Conservation (phyloP, 441 rosid genomes). For the Gossypium davidsonii region DNA sequence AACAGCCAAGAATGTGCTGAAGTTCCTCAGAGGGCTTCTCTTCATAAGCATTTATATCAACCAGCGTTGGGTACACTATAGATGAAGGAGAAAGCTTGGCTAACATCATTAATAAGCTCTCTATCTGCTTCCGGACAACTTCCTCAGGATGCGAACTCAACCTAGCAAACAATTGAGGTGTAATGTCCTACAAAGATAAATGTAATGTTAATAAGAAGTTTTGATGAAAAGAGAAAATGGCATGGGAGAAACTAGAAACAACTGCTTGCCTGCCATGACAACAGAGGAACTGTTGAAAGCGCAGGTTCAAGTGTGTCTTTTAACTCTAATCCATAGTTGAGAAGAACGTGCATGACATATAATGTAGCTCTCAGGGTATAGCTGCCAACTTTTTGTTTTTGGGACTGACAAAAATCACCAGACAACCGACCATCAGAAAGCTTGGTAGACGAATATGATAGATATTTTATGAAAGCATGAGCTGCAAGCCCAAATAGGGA, state of each 20-base stretch:
- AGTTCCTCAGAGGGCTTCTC: slow-evolving; percentile 82
- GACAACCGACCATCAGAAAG: slow-evolving; percentile 40
- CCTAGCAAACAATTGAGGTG: slow-evolving; percentile 92
- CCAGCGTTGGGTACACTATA: slow-evolving; percentile 84
- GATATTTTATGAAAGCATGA: slow-evolving; percentile 72
- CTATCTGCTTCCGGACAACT: slow-evolving; percentile 80
- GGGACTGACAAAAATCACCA: slow-evolving; percentile 50
- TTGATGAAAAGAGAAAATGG: slow-evolving; percentile 20
- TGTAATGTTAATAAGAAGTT: slow-evolving; percentile 5
- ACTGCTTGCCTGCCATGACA: slow-evolving; percentile 86
- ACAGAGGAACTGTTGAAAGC: slow-evolving; percentile 77
- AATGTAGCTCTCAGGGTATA: slow-evolving; percentile 75
- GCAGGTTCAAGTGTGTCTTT: slow-evolving; percentile 73
- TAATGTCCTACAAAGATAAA: slow-evolving; percentile 57
- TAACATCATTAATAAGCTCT: slow-evolving; percentile 75
- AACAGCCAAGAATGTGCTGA: slow-evolving; percentile 65
- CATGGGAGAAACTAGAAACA: slow-evolving; percentile 10
- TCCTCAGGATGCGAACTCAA: slow-evolving; percentile 92
- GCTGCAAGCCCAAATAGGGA: slow-evolving; percentile 90
- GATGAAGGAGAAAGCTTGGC: slow-evolving; percentile 92
- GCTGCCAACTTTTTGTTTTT: slow-evolving; percentile 58
- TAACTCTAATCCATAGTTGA: slow-evolving; percentile 85
- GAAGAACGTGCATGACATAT: slow-evolving; percentile 75
- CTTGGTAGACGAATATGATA: slow-evolving; percentile 61
- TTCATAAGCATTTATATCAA: slow-evolving; percentile 76